Percentiles rank a stretch among this genome's conserved stretches.
phyloP scores from a whole-genome alignment of 2,329 filamentous ascomycete genomes.

The Ophiostoma montium region DNA sequence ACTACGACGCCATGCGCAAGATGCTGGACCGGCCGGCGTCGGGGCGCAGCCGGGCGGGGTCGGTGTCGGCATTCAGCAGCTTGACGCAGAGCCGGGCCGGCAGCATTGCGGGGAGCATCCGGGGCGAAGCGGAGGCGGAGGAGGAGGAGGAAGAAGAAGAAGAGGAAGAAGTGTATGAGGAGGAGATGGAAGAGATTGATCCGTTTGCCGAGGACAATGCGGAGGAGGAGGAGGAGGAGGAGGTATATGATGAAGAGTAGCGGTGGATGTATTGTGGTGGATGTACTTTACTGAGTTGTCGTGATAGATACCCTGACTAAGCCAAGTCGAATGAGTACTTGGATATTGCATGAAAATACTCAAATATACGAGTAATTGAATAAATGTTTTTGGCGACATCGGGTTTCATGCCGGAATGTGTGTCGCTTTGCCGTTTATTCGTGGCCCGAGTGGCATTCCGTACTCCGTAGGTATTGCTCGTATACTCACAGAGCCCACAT shows the following conservation, averaged over 20 bases:
- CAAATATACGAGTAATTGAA: no score
- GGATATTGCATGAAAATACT: no score
- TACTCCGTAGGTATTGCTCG: no score
- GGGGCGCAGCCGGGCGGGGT: constrained; percentile 27
- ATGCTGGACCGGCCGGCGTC: constrained; percentile 35
- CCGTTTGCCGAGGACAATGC: constrained; percentile 9
- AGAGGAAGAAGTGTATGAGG: constrained; percentile 9
- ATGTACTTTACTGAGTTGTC: background rate
- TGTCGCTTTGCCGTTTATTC: no score
- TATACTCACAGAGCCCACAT: no score
- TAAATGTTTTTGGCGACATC: no score
- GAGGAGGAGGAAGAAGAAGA: constrained; percentile 9
- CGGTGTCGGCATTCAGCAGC: constrained; percentile 32
- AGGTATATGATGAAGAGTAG: constrained; percentile 4
- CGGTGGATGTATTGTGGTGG: constrained; percentile 2
- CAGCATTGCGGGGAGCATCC: constrained; percentile 16
- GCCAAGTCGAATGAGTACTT: no score
- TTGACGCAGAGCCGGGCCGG: constrained; percentile 22
- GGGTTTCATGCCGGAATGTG: no score
- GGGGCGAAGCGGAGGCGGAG: constrained; percentile 11
- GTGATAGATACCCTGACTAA: no score
- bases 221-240: constrained; percentile 6
- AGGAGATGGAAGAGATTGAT: constrained; percentile 12
- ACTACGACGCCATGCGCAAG: constrained; percentile 50
- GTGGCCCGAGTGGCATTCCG: no score